Percentiles rank a stretch among this genome's conserved stretches.
Conservation (phyloP, 345 rosid genomes). For the Hibiscus tridactylites region DNA sequence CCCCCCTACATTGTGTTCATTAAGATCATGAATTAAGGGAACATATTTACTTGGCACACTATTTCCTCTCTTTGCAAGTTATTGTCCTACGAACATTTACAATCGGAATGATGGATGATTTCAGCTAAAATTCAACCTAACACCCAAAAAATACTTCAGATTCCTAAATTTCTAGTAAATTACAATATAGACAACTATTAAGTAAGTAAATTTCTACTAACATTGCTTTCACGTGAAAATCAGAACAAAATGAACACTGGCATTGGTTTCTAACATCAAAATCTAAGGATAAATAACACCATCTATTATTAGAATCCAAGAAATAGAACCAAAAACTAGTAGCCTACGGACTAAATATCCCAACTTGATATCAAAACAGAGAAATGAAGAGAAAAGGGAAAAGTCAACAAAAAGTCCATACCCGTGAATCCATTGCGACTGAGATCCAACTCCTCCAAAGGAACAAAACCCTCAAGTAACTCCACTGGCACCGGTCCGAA, state of each 20-base stretch:
- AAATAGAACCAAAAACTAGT: background rate
- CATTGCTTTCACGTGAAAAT: background rate
- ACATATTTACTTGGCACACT: background rate
- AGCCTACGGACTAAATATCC: background rate
- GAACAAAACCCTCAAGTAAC: constrained; percentile 48
- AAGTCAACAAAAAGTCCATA: constrained; percentile 6
- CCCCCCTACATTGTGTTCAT: background rate
- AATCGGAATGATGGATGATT: background rate
- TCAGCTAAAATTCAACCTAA: background rate
- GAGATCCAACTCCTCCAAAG: constrained; percentile 75
- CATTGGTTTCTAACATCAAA: background rate
- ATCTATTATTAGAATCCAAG: background rate
- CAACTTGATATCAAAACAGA: background rate
- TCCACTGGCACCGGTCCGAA: constrained; percentile 56
- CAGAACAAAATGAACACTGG: background rate
- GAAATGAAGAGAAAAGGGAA: background rate
- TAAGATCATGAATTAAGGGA: background rate
- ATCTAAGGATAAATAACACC: background rate
- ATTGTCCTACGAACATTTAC: background rate
- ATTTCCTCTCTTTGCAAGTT: background rate
- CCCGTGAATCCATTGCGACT: constrained; percentile 85
- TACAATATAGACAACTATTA: background rate
- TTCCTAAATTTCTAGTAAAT: background rate
- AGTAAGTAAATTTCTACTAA: too few relatives aligned
- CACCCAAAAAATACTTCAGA: background rate